Evolutionary conservation across 192 early-diverging fungal species (phyloP), one percentile per base, ranked within the genome.

Genomic region (Dissophora globulifera): DNA sequence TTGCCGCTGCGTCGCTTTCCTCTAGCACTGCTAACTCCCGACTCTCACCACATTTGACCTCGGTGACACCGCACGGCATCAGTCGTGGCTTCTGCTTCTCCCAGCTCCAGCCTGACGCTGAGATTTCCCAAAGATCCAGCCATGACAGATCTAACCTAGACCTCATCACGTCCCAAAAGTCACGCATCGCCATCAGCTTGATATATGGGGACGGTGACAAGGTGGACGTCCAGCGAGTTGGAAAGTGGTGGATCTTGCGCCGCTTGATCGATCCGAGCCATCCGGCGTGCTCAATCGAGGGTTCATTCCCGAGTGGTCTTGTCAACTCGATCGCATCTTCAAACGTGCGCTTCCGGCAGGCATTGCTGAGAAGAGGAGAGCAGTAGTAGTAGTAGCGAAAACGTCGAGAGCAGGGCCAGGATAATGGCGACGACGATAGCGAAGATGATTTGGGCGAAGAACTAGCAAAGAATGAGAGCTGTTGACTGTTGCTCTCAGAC

Each of bases 151-250:
- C 72, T 29, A 76, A 1, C 6, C 72, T 58, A 5, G 57, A 41
- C 23, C 17, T 59, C 72, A 76, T 76, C 26, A 67, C 58, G 22
- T 76, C 63, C 72, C 72, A 76, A 62, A 76, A 76, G 31, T 76
- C 72, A 1, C 63, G 62, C 57, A 61, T 67, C 7, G 72, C 50
- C 50, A 56, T 33, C 42, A 71, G 29, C 19, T 71, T 64, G 26
- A 74, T 42, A 38, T 74, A 74, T 7, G 69, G 62, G 9, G 69
- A 64, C 2, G 60, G 69, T 1, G 69, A 74, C 16, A 66, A 47
- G 6, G 43, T 67, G 4, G 71, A 76, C 0, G 72, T 76, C 72
- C 72, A 76, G 2, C 55, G 55, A 4, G 57, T 76, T 2, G 72
- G 62, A 33, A 62, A 76, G 25, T 76, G 72, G 19, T 76, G 72